Evolutionary conservation across 768 basidiomycete genomes (phyloP).

Genomic region (Podaxis sp.): DNA sequence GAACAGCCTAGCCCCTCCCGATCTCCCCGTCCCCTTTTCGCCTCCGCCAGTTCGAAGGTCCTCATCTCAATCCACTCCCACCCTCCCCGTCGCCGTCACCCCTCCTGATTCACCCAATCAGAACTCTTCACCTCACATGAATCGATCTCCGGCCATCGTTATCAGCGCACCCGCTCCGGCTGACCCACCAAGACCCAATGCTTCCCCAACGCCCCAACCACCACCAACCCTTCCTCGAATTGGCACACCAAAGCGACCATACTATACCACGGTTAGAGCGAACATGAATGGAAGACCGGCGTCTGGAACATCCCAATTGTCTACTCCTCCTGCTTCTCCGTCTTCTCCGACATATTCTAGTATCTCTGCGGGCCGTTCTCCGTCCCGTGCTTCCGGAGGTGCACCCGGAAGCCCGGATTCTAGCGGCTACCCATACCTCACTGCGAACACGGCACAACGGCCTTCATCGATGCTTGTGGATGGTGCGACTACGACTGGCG

Average conservation of each 20-base stretch:
- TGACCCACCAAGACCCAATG: not conserved
- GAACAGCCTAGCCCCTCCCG: not conserved
- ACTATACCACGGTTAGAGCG: constrained; percentile 18
- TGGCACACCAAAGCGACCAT: constrained; percentile 18
- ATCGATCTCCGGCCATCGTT: not conserved
- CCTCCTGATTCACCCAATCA: constrained; percentile 1
- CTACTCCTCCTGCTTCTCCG: constrained; percentile 12
- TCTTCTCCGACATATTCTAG: not conserved
- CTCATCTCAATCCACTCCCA: not conserved
- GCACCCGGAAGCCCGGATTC: not conserved
- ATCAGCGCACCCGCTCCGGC: not conserved
- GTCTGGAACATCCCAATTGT: constrained; percentile 12
- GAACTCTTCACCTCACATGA: not conserved
- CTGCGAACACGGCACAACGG: not conserved
- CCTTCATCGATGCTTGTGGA: not conserved
- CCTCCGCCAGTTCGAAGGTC: not conserved
- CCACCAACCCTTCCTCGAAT: constrained; percentile 12
- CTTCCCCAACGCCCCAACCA: not conserved
- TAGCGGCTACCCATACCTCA: not conserved
- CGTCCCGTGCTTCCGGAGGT: not conserved
- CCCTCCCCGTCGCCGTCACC: not conserved
- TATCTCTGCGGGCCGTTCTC: constrained; percentile 2
- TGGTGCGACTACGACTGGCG: not conserved
- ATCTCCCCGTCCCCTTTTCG: not conserved
- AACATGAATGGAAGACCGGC: not conserved